Evolutionary conservation across 441 rosid genomes (phyloP), one percentile per base, ranked within the genome.

Genomic region (Geranium incanum): DNA sequence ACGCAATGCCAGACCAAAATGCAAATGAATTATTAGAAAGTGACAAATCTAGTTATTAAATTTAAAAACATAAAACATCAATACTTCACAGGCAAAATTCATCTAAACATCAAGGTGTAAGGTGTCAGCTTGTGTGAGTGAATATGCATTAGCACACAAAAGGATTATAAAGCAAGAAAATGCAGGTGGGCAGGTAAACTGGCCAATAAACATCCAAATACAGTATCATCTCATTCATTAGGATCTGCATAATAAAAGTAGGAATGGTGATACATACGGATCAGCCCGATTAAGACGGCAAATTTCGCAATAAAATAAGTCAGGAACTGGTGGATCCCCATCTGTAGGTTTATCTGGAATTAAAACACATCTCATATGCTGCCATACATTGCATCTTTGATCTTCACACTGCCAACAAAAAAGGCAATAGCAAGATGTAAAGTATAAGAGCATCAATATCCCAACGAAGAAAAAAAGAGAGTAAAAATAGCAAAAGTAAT

Each of bases 211-310:
- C 66, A 21, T 21, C 50, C 11, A 38, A 36, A 39, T 36, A 6
- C 36, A 36, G 6, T 60, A 15, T 38, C 69, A 38, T 67, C 52
- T 37, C 15, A 37, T 38, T 11, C 50, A 36, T 13, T 37, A 7
- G 50, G 28, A 6, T 39, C 11, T 28, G 28, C 60, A 52, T 1
- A 21, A 23, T 9, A 8, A 8, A 62, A 62, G 48, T 6, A 41
- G 48, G 13, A 62, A 13, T 16, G 33, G 18, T 60, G 71, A 55
- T 37, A 79, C 97, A 18, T 87, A 95, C 99, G 98, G 99, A 77
- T 95, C 99, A 78, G 97, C 96, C 70, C 97, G 89, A 74, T 83
- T 77, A 63, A 95, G 96, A 68, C 99, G 92, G 78, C 98, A 95
- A 66, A 87, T 76, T 83, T 95, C 99, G 76, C 99, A 95, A 71